Conservation (phyloP, 768 basidiomycete genomes). For the Rhodotorula diobovata region DNA sequence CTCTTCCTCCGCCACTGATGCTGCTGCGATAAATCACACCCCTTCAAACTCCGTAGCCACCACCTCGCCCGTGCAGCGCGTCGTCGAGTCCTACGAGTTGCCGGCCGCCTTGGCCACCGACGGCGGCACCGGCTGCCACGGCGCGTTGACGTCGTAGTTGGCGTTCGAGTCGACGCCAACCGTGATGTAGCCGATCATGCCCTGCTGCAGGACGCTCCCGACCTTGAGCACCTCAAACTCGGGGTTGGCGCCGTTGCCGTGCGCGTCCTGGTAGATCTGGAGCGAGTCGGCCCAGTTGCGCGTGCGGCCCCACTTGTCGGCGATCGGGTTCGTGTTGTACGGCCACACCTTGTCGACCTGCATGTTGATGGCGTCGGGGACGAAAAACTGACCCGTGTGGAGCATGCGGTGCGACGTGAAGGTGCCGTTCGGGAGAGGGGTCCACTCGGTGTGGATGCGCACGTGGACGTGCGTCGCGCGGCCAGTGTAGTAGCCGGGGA, state of each 20-base stretch:
- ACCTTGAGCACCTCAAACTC: conserved; percentile 46
- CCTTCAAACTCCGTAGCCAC: too few species aligned
- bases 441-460: conserved; percentile 43
- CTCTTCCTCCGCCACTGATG: too few species aligned
- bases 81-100: too few species aligned
- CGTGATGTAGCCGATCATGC: conserved; percentile 46
- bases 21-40: too few species aligned
- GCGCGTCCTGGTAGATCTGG: conserved; percentile 45
- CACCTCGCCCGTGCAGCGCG: too few species aligned
- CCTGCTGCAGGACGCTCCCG: conserved; percentile 45
- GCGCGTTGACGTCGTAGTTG: conserved; percentile 7
- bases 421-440: conserved; percentile 41
- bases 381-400: conserved; percentile 47
- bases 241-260: conserved; percentile 44
- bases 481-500: conserved; percentile 45
- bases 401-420: conserved; percentile 40
- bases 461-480: conserved; percentile 42
- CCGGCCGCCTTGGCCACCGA: too few species aligned
- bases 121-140: neutral
- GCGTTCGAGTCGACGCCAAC: conserved; percentile 41
- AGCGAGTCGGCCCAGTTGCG: conserved; percentile 48
- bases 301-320: conserved; percentile 44
- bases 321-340: conserved; percentile 45
- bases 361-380: conserved; percentile 45
- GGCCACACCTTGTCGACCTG: conserved; percentile 45